Evolutionary conservation across 495 filamentous ascomycete species (phyloP), one percentile per base, ranked within the genome.

Genomic region (Aspergillus affinis): DNA sequence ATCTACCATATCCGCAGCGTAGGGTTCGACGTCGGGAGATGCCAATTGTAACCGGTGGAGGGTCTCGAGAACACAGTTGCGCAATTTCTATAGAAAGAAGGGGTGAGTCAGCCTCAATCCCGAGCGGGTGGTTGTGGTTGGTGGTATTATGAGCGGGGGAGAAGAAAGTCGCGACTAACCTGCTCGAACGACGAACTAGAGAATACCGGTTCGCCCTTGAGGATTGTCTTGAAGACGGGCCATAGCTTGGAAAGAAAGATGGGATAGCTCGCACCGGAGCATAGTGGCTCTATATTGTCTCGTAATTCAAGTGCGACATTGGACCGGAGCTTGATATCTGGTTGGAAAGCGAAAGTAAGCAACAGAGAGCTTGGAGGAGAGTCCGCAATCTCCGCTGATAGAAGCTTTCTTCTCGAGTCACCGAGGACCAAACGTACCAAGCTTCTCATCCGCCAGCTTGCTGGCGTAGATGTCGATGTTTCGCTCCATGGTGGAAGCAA

Each of bases 1-100:
- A 66, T 96, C 91, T 44, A 96, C 92, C 60, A 96, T 85, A 60
- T 91, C 88, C 45, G 84, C 81, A 18, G 93, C 93, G 69, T 92
- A 94, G 4, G 88, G 90, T 72, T 97, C 91, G 66, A 96, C 84
- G 61, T 97, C 92, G 23, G 87, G 77, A 9, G 90, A 88, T 55
- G 78, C 86, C 67, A 90, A 92, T 6, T 93, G 95, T 57, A 99
- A 70, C 52, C 95, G 86, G 75, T 98, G 93, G 4, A 99, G 78
- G 53, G 96, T 97, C 72, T 99, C 95, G 57, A 99, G 88, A 20
- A 93, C 82, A 65, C 90, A 93, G 72, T 92, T 92, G 51, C 95
- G 89, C 54, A 97, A 75, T 83, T 90, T 93, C 89, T 97, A 76
- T 19, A 59, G 17, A 50, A 20, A 64, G 60, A 71, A 53, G 56